Percentiles rank a stretch among this genome's conserved stretches.
These are phyloP conservation scores for Podospora conica DNA, from an alignment of 495 filamentous ascomycete species.

Conservation along the genomic window DNA sequence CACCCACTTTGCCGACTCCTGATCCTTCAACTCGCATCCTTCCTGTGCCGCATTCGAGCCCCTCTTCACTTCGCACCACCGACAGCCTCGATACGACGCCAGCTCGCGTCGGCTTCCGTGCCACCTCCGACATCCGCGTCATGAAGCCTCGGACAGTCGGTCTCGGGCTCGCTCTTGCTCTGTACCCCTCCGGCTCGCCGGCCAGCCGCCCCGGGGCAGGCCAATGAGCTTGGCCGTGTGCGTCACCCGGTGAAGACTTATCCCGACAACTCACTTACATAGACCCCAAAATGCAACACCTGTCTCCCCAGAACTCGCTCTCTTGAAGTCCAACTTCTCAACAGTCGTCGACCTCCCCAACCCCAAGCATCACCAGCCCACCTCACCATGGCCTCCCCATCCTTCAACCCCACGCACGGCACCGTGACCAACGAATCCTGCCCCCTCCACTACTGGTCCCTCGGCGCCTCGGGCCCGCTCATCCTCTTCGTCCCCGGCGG, in stretches of 20 bases:
- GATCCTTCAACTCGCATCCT: neutral
- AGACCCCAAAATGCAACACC: no score
- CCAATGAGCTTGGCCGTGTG: neutral
- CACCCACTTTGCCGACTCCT: neutral
- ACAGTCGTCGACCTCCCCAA: neutral
- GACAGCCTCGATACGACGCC: neutral
- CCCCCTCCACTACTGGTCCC: slow-evolving; percentile 26
- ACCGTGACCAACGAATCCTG: slow-evolving; percentile 24
- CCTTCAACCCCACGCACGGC: neutral
- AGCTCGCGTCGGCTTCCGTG: neutral
- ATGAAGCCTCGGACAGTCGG: neutral
- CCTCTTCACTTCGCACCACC: neutral
- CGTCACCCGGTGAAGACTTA: neutral
- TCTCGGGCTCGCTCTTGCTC: neutral
- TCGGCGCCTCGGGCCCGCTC: slow-evolving; percentile 19
- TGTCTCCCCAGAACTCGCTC: neutral
- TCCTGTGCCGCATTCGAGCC: neutral
- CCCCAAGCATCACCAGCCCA: neutral
- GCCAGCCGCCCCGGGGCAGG: neutral
- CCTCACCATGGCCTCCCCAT: neutral
- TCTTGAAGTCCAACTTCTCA: neutral
- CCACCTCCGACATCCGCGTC: neutral
- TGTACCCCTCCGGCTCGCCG: neutral
- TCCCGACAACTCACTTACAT: neutral
- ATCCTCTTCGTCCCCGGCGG: slow-evolving; percentile 26